Evolutionary conservation across 2,329 filamentous ascomycete species (phyloP).

Genomic region (Aureobasidium sp.): DNA sequence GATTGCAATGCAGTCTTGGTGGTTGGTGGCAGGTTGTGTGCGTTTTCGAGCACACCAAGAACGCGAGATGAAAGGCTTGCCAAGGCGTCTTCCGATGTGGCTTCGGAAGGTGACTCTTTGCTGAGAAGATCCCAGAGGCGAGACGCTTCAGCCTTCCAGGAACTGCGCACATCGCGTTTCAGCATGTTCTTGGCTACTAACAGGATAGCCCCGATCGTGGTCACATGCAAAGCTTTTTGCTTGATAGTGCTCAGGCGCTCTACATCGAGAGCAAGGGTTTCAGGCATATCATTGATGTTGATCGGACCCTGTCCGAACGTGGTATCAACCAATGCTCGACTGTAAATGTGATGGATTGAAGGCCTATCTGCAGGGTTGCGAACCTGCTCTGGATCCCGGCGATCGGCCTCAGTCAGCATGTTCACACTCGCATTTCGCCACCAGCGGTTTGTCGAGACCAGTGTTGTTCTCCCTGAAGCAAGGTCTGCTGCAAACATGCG

Average conservation of each 20-base stretch:
- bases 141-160: slow-evolving; percentile 66
- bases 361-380: slow-evolving; percentile 55
- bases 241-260: slow-evolving; percentile 54
- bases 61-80: slow-evolving; percentile 32
- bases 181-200: slow-evolving; percentile 76
- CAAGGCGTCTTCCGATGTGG: slow-evolving; percentile 11
- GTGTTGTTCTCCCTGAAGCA: slow-evolving; percentile 44
- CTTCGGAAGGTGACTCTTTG: slow-evolving; percentile 11
- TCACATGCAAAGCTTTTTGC: slow-evolving; percentile 53
- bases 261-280: slow-evolving; percentile 63
- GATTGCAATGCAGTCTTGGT: slow-evolving; percentile 36
- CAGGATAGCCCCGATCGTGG: slow-evolving; percentile 65
- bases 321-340: slow-evolving; percentile 65
- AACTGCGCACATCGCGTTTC: slow-evolving; percentile 67
- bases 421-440: slow-evolving; percentile 59
- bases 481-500: slow-evolving; percentile 61
- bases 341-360: slow-evolving; percentile 62
- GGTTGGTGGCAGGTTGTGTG: slow-evolving; percentile 40
- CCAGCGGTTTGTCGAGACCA: slow-evolving; percentile 54
- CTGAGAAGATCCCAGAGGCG: slow-evolving; percentile 65
- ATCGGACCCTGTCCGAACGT: slow-evolving; percentile 59
- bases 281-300: slow-evolving; percentile 51
- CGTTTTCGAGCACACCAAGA: slow-evolving; percentile 40
- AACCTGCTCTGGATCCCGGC: slow-evolving; percentile 60
- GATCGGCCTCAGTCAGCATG: slow-evolving; percentile 56